Base-by-base conservation (phyloP, 768 basidiomycete genomes). In the Rhodotorula diobovata region DNA sequence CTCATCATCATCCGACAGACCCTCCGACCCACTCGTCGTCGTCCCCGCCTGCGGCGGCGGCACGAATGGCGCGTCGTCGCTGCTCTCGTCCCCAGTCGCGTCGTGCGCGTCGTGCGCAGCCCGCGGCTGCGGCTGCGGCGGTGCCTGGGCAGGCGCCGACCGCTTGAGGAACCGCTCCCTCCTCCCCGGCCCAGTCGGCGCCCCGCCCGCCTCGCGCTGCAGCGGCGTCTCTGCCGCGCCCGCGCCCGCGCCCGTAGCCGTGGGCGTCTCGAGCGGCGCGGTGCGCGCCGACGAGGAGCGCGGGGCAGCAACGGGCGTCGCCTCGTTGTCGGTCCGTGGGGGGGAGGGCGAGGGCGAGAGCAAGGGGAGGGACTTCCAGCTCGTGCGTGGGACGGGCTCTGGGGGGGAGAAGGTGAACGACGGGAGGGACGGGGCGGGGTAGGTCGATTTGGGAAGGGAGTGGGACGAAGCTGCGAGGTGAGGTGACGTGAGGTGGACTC, bases 91-190 rank as follows among this genome's bases (percentile, higher is more conserved):
- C 41, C 18, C 41, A 15, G 14, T 43, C 41, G 12, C 14, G 14
- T 43, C 41, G 5, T 2, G 41, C 2, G 25, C 41, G 30, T 55
- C 63, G 14, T 45, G 41, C 8, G 41, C 51, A 2, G 21, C 2
- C 7, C 16, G 18, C 20, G 21, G 12, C 30, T 50, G 28, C 1
- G 25, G 20, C 35, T 37, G 20, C 10, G 18, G n/a, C 6, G 3
- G 16, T 1, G 53, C 39, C 16, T 2, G 4, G 20, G 34, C 37
- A 10, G 61, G 14, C 30, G 55, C 48, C 54, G 64, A 56, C 21
- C 64, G 64, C 35, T 65, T 56, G 39, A 65, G 56, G 55, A 57
- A 65, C 1, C 64, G 64, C 21, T 65, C 56, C 12, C 43, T 1
- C 45, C 45, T n/a, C 11, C 55, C 64, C 43, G 32, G 51, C 2